phyloP scores from a whole-genome alignment of 345 rosid species.

The Salix udensis region DNA sequence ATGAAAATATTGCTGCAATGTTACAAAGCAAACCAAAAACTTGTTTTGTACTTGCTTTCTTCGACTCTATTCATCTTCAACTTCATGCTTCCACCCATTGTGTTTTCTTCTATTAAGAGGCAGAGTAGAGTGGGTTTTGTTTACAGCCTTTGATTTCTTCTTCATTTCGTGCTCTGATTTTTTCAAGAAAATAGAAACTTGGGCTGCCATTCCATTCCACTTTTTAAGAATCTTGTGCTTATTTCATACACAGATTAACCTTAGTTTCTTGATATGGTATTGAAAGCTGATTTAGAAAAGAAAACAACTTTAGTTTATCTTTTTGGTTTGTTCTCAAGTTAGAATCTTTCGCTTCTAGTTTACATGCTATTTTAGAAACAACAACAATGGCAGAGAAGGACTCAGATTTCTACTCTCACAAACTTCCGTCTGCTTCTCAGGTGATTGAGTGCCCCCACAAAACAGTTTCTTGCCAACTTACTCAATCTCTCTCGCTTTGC shows the following conservation, averaged over 20 bases:
- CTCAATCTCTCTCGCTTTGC: neutral
- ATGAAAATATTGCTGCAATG: neutral
- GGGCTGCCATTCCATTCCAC: neutral
- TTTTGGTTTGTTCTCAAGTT: neutral
- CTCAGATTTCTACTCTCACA: constrained; percentile 41
- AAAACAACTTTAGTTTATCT: neutral
- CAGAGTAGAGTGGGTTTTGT: neutral
- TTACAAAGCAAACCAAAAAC: neutral
- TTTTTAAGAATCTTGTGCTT: neutral
- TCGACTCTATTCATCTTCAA: neutral
- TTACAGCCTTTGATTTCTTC: neutral
- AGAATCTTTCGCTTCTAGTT: neutral
- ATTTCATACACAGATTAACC: neutral
- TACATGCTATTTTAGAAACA: neutral
- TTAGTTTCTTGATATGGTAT: neutral
- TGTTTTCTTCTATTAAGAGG: neutral
- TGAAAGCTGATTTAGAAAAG: constrained; percentile 1
- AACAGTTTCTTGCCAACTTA: neutral
- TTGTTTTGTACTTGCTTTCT: neutral
- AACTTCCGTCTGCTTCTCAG: constrained; percentile 50
- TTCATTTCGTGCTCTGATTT: neutral
- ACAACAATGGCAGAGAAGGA: constrained; percentile 49
- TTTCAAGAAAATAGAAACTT: neutral
- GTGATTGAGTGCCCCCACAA: constrained; percentile 19
- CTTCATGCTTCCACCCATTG: neutral